phyloP scores from a whole-genome alignment of 148 eudicot genomes.

The Fallopia convolvulus region DNA sequence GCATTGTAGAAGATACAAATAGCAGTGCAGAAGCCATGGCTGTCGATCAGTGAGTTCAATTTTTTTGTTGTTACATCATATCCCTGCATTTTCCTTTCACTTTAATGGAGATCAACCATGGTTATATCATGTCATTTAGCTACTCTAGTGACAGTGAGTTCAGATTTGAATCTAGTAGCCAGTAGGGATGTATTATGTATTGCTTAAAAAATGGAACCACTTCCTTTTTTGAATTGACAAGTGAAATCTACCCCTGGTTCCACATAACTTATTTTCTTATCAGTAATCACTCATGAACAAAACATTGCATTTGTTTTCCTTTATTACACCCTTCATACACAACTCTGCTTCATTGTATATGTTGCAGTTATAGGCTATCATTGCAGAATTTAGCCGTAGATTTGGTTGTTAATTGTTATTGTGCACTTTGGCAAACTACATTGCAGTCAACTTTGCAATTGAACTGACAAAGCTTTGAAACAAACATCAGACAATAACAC shows the following conservation, averaged over 20 bases:
- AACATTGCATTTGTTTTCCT: too few relatives aligned
- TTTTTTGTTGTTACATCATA: not conserved
- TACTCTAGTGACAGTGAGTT: not conserved
- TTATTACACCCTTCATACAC: not conserved
- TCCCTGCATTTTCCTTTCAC: not conserved
- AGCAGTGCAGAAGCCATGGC: slow-evolving; percentile 63
- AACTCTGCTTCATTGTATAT: not conserved
- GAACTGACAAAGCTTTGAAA: not conserved
- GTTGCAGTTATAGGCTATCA: not conserved
- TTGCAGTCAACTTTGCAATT: too few relatives aligned
- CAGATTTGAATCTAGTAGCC: not conserved
- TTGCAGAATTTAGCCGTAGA: not conserved
- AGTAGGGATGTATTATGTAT: not conserved
- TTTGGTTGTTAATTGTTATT: not conserved
- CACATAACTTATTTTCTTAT: too few relatives aligned
- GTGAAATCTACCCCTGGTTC: too few relatives aligned
- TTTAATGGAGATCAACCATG: not conserved
- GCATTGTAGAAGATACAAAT: slow-evolving; percentile 44
- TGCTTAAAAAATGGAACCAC: not conserved
- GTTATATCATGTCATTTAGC: not conserved
- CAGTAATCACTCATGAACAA: too few relatives aligned
- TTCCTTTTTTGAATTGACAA: not conserved
- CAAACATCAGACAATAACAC: not conserved
- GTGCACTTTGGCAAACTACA: too few relatives aligned
- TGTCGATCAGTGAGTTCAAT: slow-evolving; percentile 36